These are phyloP conservation scores for Xylariaceae sp. DNA, from an alignment of 2,329 filamentous ascomycete species.

Conservation along the genomic window DNA sequence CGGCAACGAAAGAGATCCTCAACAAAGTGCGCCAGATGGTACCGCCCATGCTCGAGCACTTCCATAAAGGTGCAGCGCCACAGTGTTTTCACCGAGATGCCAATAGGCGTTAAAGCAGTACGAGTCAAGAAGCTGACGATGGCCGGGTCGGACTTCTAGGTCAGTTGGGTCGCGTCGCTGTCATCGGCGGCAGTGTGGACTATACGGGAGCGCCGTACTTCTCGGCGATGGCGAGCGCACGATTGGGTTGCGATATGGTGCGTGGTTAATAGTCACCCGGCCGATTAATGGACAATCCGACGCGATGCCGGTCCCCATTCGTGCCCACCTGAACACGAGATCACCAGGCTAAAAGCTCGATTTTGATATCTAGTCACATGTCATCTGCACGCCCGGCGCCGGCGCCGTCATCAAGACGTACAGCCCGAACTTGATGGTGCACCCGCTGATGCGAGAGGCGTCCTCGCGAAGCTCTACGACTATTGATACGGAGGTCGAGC, in stretches of 20 bases:
- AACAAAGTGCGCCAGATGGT: constrained; percentile 82
- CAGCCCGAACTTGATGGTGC: constrained; percentile 97
- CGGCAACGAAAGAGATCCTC: constrained; percentile 69
- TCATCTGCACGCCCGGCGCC: constrained; percentile 90
- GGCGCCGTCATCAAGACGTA: constrained; percentile 93
- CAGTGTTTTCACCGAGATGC: neutral
- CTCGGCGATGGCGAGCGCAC: constrained; percentile 92
- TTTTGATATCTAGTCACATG: constrained; percentile 62
- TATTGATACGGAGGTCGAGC: constrained; percentile 53
- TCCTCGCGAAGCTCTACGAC: constrained; percentile 45
- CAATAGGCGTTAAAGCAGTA: no score
- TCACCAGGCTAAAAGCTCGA: neutral
- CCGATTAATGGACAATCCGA: neutral
- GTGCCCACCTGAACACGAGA: neutral
- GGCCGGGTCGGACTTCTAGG: constrained; percentile 49
- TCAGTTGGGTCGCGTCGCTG: constrained; percentile 84
- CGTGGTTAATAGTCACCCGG: constrained; percentile 13
- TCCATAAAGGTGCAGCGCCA: constrained; percentile 75
- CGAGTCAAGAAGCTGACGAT: constrained; percentile 13
- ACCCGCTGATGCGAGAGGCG: constrained; percentile 86
- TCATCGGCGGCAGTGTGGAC: constrained; percentile 92
- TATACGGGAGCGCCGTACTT: constrained; percentile 98
- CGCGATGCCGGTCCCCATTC: no score
- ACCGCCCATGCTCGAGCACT: constrained; percentile 89
- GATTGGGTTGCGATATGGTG: constrained; percentile 87